These are phyloP conservation scores for Neurospora terricola DNA, from an alignment of 495 filamentous ascomycete species.

Conservation along the genomic window DNA sequence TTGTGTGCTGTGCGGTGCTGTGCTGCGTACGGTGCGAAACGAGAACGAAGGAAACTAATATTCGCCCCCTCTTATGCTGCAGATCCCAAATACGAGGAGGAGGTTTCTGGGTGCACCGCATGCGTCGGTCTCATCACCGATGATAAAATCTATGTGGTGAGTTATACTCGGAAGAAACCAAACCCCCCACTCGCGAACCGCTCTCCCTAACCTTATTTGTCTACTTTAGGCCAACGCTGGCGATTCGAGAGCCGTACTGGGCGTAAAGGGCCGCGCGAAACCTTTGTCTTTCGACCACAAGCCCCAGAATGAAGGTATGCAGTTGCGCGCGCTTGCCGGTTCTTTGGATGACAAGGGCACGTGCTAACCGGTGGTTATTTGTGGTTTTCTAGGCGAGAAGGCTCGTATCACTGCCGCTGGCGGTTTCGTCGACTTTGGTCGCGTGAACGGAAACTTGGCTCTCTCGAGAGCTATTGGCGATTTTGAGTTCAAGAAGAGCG, in stretches of 20 bases:
- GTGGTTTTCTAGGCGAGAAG: slow-evolving; percentile 64
- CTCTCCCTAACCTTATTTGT: slow-evolving; percentile 12
- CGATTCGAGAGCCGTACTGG: slow-evolving; percentile 87
- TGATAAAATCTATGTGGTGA: slow-evolving; percentile 88
- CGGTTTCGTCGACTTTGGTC: slow-evolving; percentile 96
- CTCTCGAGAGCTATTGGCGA: slow-evolving; percentile 95
- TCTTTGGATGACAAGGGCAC: background rate
- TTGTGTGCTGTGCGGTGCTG: background rate
- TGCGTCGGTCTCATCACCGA: slow-evolving; percentile 79
- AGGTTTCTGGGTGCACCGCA: slow-evolving; percentile 95
- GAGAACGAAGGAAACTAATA: slow-evolving; percentile 5
- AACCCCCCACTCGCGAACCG: background rate
- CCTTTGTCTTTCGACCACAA: slow-evolving; percentile 97
- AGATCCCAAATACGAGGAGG: slow-evolving; percentile 96
- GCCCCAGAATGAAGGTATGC: slow-evolving; percentile 87
- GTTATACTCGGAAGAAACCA: slow-evolving; percentile 7
- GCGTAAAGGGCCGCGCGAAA: slow-evolving; percentile 92
- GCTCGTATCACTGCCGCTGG: slow-evolving; percentile 90
- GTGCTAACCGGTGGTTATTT: slow-evolving; percentile 13
- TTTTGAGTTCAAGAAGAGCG: slow-evolving; percentile 99
- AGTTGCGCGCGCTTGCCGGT: background rate
- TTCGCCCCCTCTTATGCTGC: slow-evolving; percentile 1
- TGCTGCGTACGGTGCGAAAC: slow-evolving; percentile 6
- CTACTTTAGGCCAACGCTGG: slow-evolving; percentile 76
- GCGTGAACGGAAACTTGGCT: slow-evolving; percentile 97